Conservation (phyloP, 441 rosid species). For the Bruguiera hainesii region DNA sequence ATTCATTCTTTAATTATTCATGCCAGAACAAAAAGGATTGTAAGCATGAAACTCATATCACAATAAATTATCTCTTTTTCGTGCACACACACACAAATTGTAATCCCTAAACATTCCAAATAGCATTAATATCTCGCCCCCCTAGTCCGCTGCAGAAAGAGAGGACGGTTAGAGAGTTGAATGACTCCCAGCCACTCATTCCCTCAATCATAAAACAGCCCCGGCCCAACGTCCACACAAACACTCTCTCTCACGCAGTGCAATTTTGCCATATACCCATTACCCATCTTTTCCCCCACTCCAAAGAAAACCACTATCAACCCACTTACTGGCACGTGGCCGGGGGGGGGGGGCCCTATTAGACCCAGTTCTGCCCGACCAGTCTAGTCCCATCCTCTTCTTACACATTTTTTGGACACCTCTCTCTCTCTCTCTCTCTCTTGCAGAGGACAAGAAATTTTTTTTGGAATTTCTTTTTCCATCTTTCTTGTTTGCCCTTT, state of each 20-base stretch:
- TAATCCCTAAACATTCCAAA: constrained; percentile 33
- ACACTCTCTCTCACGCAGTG: not conserved
- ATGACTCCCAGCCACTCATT: constrained; percentile 56
- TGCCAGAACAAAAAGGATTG: no score
- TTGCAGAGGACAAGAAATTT: not conserved
- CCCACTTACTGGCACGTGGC: constrained; percentile 20
- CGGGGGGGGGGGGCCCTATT: no score
- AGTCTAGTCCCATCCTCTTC: constrained; percentile 43
- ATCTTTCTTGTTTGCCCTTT: constrained; percentile 16
- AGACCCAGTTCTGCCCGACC: constrained; percentile 40
- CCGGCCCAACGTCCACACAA: not conserved
- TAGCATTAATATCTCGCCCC: constrained; percentile 40
- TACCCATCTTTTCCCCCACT: constrained; percentile 4
- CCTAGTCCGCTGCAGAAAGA: constrained; percentile 50
- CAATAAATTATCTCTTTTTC: not conserved
- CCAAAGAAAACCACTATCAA: constrained; percentile 14
- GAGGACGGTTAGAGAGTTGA: constrained; percentile 19
- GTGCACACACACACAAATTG: no score
- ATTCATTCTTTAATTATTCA: no score
- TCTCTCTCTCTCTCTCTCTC: constrained; percentile 24
- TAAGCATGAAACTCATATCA: no score
- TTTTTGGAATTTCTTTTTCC: constrained; percentile 7
- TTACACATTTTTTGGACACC: constrained; percentile 31
- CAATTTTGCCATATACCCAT: constrained; percentile 9
- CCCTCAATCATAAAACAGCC: constrained; percentile 42